phyloP scores from a whole-genome alignment of 2,329 filamentous ascomycete genomes.

The Fusarium fracticaudum region DNA sequence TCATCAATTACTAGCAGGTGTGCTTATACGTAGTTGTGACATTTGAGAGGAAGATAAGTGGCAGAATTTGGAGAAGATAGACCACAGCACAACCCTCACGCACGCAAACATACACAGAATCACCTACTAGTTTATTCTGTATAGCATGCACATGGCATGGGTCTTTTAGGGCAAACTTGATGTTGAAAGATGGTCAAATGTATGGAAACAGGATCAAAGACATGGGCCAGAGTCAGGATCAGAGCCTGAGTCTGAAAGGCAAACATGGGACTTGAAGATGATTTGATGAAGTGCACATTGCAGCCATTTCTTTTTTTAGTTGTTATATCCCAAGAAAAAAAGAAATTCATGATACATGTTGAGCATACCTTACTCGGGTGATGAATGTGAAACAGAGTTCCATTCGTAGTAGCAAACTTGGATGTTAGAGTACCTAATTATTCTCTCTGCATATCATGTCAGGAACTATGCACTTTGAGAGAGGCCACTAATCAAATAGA shows the following conservation, averaged over 20 bases:
- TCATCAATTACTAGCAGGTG: neutral
- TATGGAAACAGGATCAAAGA: constrained; percentile 20
- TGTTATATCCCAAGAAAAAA: constrained; percentile 35
- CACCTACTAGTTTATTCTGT: constrained; percentile 13
- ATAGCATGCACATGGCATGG: constrained; percentile 17
- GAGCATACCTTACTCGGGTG: neutral
- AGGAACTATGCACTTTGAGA: neutral
- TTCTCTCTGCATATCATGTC: neutral
- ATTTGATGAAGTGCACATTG: constrained; percentile 33
- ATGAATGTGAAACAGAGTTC: neutral
- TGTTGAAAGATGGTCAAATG: constrained; percentile 7
- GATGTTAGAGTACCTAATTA: neutral
- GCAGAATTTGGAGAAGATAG: constrained; percentile 35
- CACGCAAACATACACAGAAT: constrained; percentile 23
- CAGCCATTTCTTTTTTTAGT: constrained; percentile 31
- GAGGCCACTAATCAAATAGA: neutral
- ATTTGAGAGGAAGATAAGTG: constrained; percentile 15
- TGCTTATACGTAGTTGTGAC: constrained; percentile 6
- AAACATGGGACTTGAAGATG: constrained; percentile 10
- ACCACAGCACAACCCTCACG: constrained; percentile 21
- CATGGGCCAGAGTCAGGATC: neutral
- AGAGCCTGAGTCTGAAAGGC: neutral
- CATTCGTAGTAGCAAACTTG: neutral
- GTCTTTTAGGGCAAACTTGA: constrained; percentile 18
- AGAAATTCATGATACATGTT: constrained; percentile 11